These are phyloP conservation scores for Aspergillus haitiensis DNA, from an alignment of 495 filamentous ascomycete species.

Conservation along the genomic window DNA sequence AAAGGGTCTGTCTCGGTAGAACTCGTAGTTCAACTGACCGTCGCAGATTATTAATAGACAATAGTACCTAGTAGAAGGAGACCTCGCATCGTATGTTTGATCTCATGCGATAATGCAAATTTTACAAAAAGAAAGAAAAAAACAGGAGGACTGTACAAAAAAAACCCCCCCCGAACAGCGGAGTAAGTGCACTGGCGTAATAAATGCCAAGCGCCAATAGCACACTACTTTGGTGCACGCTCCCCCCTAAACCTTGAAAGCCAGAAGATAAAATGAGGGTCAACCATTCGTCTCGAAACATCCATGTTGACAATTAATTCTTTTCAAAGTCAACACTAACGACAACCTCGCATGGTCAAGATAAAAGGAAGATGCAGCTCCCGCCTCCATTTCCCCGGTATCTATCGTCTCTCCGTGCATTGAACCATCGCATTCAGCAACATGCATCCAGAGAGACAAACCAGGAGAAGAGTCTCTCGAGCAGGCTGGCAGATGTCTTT, in stretches of 20 bases:
- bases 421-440: slow-evolving; percentile 8
- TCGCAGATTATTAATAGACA: no score
- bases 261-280: not conserved
- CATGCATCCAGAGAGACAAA: not conserved
- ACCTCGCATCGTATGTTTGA: no score
- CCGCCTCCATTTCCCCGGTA: not conserved
- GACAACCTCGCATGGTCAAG: not conserved
- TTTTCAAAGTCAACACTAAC: not conserved
- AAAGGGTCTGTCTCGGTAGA: no score
- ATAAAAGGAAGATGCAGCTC: slow-evolving; percentile 7
- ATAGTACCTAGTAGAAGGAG: no score
- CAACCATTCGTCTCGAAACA: not conserved
- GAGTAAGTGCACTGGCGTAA: no score
- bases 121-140: no score
- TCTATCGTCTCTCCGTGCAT: slow-evolving; percentile 6
- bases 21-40: no score
- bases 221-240: not conserved
- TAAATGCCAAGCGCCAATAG: not conserved
- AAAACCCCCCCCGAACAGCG: no score
- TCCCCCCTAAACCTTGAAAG: not conserved
- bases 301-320: not conserved
- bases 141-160: no score
- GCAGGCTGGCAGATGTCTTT: slow-evolving; percentile 37
- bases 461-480: not conserved
- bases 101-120: no score